Evolutionary conservation across 176 grass and related monocot species (phyloP), one percentile per base, ranked within the genome.

Genomic region (Calamus simplicifolius): DNA sequence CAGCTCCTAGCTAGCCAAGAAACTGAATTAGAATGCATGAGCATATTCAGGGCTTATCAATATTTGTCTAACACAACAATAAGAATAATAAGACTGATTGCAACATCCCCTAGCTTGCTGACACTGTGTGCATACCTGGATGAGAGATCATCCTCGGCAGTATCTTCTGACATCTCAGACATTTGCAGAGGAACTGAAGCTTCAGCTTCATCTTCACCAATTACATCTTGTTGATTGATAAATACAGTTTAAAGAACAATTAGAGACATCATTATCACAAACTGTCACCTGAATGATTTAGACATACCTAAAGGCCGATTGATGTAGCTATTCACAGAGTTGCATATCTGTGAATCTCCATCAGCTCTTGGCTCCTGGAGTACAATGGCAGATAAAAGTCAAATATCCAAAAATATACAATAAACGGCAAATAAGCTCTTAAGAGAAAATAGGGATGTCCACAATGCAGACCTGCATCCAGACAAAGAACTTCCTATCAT

Each of bases 121-220:
- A 43, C 12, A 49, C 57, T 18, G 3, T 31, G 14, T 25, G 35
- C 52, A 62, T 71, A 98, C 93, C 93, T 91, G 70, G 93, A 98
- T 82, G 93, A 98, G 18, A 98, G 78, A 76, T 98, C 93, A 83
- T 92, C 93, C 62, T 98, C 93, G 52, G 75, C 84, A 29, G 91
- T 84, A 67, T 90, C 84, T 72, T 96, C 92, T 13, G 86, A 95
- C 69, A 83, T 86, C 81, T 91, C 87, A 48, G 26, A 73, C 64
- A 83, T 83, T 67, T 85, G 86, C 6, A 85, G 77, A 75, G 84
- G 81, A 60, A 82, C 67, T 62, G 70, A 71, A 80, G 66, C 79
- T 69, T 89, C 79, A 52, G 75, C 79, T 62, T 98, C 93, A 67
- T 81, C 71, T 61, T 83, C 80, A 50, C 67, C 80, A 56, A 77